phyloP scores from a whole-genome alignment of 139 green algal genomes.

The Eudorina sp. region DNA sequence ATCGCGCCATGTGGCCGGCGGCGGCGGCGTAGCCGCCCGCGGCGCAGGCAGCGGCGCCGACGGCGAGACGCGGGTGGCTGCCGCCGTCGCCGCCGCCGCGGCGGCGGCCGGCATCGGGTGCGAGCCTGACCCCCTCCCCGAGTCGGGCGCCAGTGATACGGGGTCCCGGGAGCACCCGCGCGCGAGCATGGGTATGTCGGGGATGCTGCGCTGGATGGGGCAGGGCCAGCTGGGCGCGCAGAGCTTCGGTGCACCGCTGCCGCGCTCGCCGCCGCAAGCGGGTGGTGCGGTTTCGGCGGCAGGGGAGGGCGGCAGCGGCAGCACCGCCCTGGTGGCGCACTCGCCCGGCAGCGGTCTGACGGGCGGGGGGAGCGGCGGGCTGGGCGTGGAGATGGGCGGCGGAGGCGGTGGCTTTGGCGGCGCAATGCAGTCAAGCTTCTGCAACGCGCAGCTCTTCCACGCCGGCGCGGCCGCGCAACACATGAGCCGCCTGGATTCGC shows the following conservation, averaged over 20 bases:
- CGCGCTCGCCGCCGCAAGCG: not conserved
- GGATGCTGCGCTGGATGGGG: not conserved
- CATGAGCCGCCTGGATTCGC: not conserved
- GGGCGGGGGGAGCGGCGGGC: not conserved
- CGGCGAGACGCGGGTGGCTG: not conserved
- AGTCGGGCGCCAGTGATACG: not conserved
- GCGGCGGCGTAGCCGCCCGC: not conserved
- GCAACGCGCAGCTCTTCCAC: not conserved
- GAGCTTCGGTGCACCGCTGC: constrained; percentile 1
- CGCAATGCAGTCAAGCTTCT: not conserved
- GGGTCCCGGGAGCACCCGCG: constrained; percentile 22
- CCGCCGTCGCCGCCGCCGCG: not conserved
- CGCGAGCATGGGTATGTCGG: not conserved
- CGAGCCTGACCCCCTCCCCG: not conserved
- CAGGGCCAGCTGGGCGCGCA: not conserved
- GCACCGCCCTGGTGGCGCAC: not conserved
- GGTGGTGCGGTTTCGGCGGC: not conserved
- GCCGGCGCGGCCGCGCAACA: not conserved
- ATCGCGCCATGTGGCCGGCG: not conserved
- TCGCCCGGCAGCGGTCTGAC: not conserved
- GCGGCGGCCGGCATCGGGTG: too few relatives aligned
- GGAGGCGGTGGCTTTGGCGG: too few relatives aligned
- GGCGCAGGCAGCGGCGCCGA: not conserved
- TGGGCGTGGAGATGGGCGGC: not conserved
- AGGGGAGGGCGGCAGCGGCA: not conserved